These are phyloP conservation scores for Acanthamoeba triangularis DNA, from an alignment of 208 protist genomes.

Conservation along the genomic window DNA sequence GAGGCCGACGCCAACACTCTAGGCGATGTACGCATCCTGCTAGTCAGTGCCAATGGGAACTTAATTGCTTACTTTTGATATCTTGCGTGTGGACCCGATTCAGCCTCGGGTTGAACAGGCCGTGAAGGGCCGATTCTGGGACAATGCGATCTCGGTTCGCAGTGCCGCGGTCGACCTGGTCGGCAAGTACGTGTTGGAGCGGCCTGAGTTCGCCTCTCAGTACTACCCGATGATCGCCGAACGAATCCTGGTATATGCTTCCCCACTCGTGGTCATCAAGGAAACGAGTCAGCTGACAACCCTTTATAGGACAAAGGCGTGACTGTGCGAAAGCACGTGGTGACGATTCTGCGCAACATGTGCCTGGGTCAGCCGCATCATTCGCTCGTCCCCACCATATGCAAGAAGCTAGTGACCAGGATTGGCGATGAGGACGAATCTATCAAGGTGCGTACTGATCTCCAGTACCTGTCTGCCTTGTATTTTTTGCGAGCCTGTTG, in stretches of 20 bases:
- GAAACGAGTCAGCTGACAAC: not conserved
- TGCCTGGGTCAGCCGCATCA: slow-evolving; percentile 64
- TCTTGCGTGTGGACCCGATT: too few relatives aligned
- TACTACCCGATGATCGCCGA: slow-evolving; percentile 76
- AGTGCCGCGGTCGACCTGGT: slow-evolving; percentile 71
- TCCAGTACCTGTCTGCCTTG: too few relatives aligned
- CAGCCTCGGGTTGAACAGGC: slow-evolving; percentile 65
- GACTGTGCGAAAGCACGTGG: slow-evolving; percentile 68
- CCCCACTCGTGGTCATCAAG: too few relatives aligned
- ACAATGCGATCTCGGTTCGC: slow-evolving; percentile 61
- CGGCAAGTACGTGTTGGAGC: slow-evolving; percentile 68
- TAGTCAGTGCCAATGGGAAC: not conserved
- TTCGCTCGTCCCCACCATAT: slow-evolving; percentile 56
- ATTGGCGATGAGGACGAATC: slow-evolving; percentile 62
- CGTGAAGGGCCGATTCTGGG: slow-evolving; percentile 63
- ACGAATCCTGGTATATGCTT: slow-evolving; percentile 58
- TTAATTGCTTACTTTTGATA: not conserved
- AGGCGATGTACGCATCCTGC: slow-evolving; percentile 37
- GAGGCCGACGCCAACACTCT: slow-evolving; percentile 55
- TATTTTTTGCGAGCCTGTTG: not conserved
- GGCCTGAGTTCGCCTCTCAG: slow-evolving; percentile 59
- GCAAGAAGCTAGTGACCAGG: slow-evolving; percentile 53
- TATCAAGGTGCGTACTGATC: slow-evolving; percentile 15
- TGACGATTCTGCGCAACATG: slow-evolving; percentile 72
- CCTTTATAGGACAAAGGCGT: slow-evolving; percentile 64